Evolutionary conservation across 1,284 basidiomycete genomes (phyloP), one percentile per base, ranked within the genome.

Genomic region (Leccinum cinnamomeum): DNA sequence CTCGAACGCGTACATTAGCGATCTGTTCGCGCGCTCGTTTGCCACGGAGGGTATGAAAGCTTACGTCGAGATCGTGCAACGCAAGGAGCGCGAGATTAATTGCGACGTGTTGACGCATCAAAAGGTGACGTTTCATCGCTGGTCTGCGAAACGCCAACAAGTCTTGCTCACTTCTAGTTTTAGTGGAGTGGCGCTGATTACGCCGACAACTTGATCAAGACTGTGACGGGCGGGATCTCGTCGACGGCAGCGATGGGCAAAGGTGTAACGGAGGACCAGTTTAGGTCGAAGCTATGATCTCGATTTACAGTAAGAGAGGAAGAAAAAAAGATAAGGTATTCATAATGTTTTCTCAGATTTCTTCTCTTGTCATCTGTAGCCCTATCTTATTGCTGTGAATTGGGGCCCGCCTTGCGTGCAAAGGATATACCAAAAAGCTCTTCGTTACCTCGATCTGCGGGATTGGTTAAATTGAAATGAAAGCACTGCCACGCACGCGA

Each of bases 111-210:
- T 97, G 65, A 95, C 90, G 7, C 93, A 95, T 75, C 93, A 95
- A 75, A 93, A 87, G 81, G 84, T 86, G 70, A 46, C 44, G 10
- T 12, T 7, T 6, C 7, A 20, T 46, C 44, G 1, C 2, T 46
- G 11, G 18, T 20, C 10, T 44, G n/a, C 16, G 41, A 44, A 44
- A 44, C n/a, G 44, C 18, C 44, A 46, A 46, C 18, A 46, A 33
- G 41, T 18, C n/a, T 60, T 50, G 44, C 62, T 75, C 46, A 66
- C 59, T 11, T 12, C 53, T 30, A 28, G 23, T 46, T 64, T 59
- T 69, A 95, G 90, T 98, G 95, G 95, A 94, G 91, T 65, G 95
- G 95, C 53, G 95, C 92, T 16, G 94, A 97, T 76, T 97, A 94
- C 73, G 91, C 93, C 56, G 96, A 98, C 78, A 89, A 87, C 67